Evolutionary conservation across 192 early-diverging fungal species (phyloP), one percentile per base, ranked within the genome.

Genomic region (Lobosporangium transversale): DNA sequence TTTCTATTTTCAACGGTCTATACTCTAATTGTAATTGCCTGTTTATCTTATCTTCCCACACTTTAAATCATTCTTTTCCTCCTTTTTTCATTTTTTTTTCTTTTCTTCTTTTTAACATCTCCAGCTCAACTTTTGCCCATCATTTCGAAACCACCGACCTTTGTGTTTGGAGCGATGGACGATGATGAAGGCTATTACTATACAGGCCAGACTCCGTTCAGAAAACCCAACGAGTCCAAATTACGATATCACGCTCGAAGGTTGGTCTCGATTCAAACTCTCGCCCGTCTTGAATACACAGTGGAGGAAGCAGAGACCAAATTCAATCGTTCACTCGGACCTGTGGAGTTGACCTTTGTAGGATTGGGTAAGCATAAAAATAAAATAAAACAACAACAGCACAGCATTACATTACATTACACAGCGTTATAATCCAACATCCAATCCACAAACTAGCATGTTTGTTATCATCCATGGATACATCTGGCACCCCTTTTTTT

Each of bases 141-240:
- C 57, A 58, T 67, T 60, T 55, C 62, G 44, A 65, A 61, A 48
- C 70, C 55, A 59, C 62, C 70, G 43, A 55, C 70, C 21, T 61
- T 63, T 48, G 60, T 63, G 17, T 63, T 71, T 43, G 62, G 70
- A 55, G 56, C 58, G 33, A 61, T 75, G 58, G 70, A 75, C 70
- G 62, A 67, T 53, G 73, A 66, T 32, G 73, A 76, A 26, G 73
- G 73, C 48, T 76, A 67, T 54, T 76, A 76, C 48, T 76, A 67
- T 47, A 76, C 73, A 4, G 73, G 73, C 54, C 73, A 76, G 65
- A 76, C 73, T 40, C 73, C 73, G 27, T 76, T 76, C 59, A 57
- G 64, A 52, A 66, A 76, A 35, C 73, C 73, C 26, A 67, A 67
- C 47, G 73, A 76, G 48, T 67, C 64, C 24, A 56, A 56, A 30